A percentile compares a stretch with the other conserved stretches of the same genome.
These are phyloP conservation scores for Paraleonurus japonicus DNA, from an alignment of 257 asterid species.

Conservation along the genomic window DNA sequence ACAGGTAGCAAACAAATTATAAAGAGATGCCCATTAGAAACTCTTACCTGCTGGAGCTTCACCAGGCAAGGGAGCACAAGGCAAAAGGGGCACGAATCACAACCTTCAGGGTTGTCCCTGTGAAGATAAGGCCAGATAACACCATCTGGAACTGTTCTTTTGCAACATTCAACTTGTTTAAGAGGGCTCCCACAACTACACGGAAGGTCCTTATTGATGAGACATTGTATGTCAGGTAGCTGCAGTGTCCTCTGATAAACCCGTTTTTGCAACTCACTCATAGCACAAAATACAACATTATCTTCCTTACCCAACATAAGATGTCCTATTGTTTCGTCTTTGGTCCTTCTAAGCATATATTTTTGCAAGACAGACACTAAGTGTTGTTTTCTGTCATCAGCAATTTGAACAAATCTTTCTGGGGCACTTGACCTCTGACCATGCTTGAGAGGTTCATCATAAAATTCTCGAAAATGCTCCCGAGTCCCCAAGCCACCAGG, in stretches of 20 bases:
- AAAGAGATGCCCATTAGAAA: conserved; percentile 11
- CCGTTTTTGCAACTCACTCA: conserved; percentile 89
- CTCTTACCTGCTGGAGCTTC: conserved; percentile 87
- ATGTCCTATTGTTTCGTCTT: conserved; percentile 95
- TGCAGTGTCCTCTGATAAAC: conserved; percentile 74
- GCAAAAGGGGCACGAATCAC: conserved; percentile 96
- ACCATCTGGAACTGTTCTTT: conserved; percentile 75
- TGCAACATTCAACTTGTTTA: conserved; percentile 86
- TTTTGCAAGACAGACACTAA: conserved; percentile 62
- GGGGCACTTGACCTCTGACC: conserved; percentile 98
- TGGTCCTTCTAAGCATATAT: conserved; percentile 90
- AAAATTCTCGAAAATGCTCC: conserved; percentile 91
- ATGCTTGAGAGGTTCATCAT: conserved; percentile 93
- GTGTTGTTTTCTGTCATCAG: conserved; percentile 82
- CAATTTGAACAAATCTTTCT: conserved; percentile 61
- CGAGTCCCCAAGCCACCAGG: conserved; percentile 92
- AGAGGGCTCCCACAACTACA: conserved; percentile 97
- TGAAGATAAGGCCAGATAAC: conserved; percentile 91
- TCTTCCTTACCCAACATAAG: conserved; percentile 99
- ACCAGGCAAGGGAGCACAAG: conserved; percentile 93
- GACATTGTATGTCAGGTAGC: conserved; percentile 88
- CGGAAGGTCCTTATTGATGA: conserved; percentile 81
- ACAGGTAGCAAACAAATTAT: conserved; percentile 15
- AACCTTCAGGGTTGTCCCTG: conserved; percentile 80
- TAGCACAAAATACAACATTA: conserved; percentile 87